Evolutionary conservation across 495 filamentous ascomycete genomes (phyloP), one percentile per base, ranked within the genome.

Genomic region (Podospora fimiseda): DNA sequence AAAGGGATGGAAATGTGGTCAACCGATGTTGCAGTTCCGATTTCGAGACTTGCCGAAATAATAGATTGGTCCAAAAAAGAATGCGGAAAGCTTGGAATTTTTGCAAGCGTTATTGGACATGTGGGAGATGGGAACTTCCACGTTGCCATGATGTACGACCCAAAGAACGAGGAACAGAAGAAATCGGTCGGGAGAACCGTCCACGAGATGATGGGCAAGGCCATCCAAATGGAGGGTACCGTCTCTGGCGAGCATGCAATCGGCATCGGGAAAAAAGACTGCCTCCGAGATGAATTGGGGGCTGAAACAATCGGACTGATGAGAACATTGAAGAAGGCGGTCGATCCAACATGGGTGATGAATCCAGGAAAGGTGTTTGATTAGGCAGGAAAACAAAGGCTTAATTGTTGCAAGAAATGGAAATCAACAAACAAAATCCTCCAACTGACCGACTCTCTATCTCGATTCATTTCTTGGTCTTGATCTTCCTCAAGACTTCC

Each of bases 41-140:
- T 89, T 2, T 87, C 83, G 16, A 64, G 83, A 38, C 71, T 89
- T 27, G 74, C 83, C 3, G 83, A 87, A 65, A 82, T 88, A 22
- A 84, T 88, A 37, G 81, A 79, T 71, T 70, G 76, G 23, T 81
- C 81, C n/a, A 84, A 87, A 65, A 72, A 74, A 40, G 80, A 85
- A 49, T 70, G 85, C 30, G 70, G 79, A 30, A 64, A 76, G 30
- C 70, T 84, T 2, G 83, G 85, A 21, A 66, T 89, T 11, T 84
- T 88, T 53, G 82, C 83, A 18, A 81, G 77, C 60, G 82, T 87
- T 30, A 75, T 91, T 1, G 87, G 85, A n/a, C 87, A 89, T 56
- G 80, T 88, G 21, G 87, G 88, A 11, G 66, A 68, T 21, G 68
- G 66, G 0, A 70, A 70, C 23, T 69, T 69, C 52, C 68, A 70